Percentiles rank a stretch among this genome's conserved stretches.
Evolutionary conservation across 805 yeast genomes (phyloP).

Genomic region (Candida alai): DNA sequence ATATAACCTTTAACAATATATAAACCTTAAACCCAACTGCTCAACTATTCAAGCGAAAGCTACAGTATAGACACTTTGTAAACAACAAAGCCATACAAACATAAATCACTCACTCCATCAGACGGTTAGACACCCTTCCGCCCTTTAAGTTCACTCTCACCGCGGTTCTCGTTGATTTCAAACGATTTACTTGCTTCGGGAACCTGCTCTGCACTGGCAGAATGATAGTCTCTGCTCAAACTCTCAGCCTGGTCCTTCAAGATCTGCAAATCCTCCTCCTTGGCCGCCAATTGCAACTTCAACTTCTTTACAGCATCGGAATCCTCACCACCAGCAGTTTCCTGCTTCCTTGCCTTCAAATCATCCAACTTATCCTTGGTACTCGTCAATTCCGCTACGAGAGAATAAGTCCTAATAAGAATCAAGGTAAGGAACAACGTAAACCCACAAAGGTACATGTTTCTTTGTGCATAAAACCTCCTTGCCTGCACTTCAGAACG

Average conservation of each 20-base stretch:
- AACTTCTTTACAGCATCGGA: conserved; percentile 43
- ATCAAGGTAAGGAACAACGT: conserved; percentile 86
- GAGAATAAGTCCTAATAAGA: conserved; percentile 75
- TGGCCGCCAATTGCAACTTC: conserved; percentile 44
- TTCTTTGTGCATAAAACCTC: conserved; percentile 93
- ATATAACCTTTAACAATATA: too few relatives aligned
- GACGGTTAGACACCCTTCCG: too few relatives aligned
- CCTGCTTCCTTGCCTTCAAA: conserved; percentile 19
- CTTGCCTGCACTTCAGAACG: conserved; percentile 85
- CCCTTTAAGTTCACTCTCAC: too few relatives aligned
- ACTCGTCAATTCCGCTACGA: conserved; percentile 68
- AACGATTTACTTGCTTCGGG: too few relatives aligned
- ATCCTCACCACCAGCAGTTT: conserved; percentile 21
- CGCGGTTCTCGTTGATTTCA: too few relatives aligned
- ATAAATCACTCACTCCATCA: too few relatives aligned
- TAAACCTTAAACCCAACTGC: too few relatives aligned
- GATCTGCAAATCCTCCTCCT: conserved; percentile 60
- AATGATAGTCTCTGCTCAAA: conserved; percentile 65
- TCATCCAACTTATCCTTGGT: conserved; percentile 58
- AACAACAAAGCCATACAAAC: too few relatives aligned
- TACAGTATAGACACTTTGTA: too few relatives aligned
- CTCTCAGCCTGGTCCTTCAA: conserved; percentile 72
- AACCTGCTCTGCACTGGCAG: too few relatives aligned
- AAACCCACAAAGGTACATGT: conserved; percentile 93
- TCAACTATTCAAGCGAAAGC: too few relatives aligned